Evolutionary conservation across 129 eudicot species (phyloP).

Genomic region (Glebionis coronaria): DNA sequence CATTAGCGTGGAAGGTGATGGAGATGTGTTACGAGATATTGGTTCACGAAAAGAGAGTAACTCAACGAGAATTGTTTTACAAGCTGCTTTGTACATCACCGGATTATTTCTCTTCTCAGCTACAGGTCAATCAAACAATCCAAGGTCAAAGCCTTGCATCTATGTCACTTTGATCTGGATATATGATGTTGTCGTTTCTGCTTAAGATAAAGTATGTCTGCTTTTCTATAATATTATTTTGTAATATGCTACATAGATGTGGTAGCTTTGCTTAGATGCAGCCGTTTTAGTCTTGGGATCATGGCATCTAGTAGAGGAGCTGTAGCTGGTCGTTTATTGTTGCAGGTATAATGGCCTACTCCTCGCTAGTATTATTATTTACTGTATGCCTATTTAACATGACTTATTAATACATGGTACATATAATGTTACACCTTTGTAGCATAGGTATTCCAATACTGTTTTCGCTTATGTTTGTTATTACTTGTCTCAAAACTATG

Average conservation of each 20-base stretch:
- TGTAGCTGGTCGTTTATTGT: slow-evolving; percentile 78
- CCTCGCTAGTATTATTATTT: not conserved
- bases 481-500: slow-evolving; percentile 17
- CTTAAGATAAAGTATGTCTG: not conserved
- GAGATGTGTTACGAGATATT: slow-evolving; percentile 80
- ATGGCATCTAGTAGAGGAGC: slow-evolving; percentile 98
- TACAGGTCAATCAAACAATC: slow-evolving; percentile 82
- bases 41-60: slow-evolving; percentile 79
- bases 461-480: slow-evolving; percentile 4
- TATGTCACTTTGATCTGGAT: not conserved
- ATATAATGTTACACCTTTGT: not conserved
- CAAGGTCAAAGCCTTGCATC: slow-evolving; percentile 54
- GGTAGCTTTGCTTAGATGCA: slow-evolving; percentile 93
- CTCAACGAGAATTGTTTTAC: slow-evolving; percentile 90
- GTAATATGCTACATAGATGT: slow-evolving; percentile 51
- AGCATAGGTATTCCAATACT: not conserved
- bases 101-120: slow-evolving; percentile 73
- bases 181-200: slow-evolving; percentile 11
- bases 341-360: slow-evolving; percentile 55
- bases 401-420: not conserved
- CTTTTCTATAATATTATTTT: slow-evolving; percentile 12
- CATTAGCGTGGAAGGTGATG: slow-evolving; percentile 93
- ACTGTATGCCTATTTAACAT: not conserved
- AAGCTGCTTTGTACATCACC: slow-evolving; percentile 85
- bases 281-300: slow-evolving; percentile 93